phyloP scores from a whole-genome alignment of 2,329 filamentous ascomycete species.

The Hymenoscyphus fraxineus region DNA sequence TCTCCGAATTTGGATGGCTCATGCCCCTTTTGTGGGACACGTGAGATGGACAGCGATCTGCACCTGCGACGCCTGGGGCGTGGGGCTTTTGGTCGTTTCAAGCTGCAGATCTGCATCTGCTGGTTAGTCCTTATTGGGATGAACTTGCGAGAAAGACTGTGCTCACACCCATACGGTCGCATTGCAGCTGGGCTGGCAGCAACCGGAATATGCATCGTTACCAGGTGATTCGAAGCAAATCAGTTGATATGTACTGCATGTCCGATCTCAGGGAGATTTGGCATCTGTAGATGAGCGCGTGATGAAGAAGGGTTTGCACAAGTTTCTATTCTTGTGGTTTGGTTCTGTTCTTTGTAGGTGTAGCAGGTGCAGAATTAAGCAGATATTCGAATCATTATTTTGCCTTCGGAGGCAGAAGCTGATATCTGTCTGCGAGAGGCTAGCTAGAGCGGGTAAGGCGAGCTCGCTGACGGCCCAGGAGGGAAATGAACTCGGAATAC shows the following conservation, averaged over 20 bases:
- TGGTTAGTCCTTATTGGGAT: constrained; percentile 18
- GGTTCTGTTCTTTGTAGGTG: not conserved
- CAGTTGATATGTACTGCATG: constrained; percentile 1
- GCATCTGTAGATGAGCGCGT: not conserved
- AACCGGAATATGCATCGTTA: not conserved
- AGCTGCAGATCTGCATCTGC: constrained; percentile 15
- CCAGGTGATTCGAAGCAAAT: not conserved
- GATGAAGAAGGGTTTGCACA: not conserved
- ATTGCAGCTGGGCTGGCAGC: not conserved
- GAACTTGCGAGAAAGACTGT: constrained; percentile 23
- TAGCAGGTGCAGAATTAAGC: not conserved
- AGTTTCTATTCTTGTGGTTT: constrained; percentile 1
- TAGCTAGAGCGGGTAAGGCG: not conserved
- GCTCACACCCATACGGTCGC: not conserved
- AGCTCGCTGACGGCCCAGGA: not conserved
- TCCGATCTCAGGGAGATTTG: not conserved
- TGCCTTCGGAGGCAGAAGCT: not conserved
- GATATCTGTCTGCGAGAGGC: not conserved
- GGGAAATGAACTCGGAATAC: not conserved
- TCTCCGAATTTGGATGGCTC: constrained; percentile 1
- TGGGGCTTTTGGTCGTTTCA: constrained; percentile 5
- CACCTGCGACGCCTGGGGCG: constrained; percentile 5
- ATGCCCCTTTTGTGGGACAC: not conserved
- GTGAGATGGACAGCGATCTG: constrained; percentile 4
- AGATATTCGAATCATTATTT: not conserved